Conservation (phyloP, 805 yeast genomes). For the Ogataea pignaliae region DNA sequence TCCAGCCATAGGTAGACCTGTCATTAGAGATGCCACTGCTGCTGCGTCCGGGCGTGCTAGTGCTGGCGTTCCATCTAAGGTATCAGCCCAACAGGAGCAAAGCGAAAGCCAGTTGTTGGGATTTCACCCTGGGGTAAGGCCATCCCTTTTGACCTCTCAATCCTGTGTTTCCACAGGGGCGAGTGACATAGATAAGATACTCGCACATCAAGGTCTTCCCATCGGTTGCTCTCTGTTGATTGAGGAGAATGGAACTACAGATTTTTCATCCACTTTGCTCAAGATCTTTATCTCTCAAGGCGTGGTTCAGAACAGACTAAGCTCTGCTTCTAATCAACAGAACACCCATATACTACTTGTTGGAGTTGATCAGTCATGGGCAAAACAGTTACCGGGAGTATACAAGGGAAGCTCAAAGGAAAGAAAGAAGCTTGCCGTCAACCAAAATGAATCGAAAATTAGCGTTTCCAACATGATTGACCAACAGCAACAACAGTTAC, state of each 20-base stretch:
- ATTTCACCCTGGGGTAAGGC: slow-evolving; percentile 58
- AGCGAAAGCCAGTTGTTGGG: slow-evolving; percentile 2
- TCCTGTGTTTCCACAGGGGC: slow-evolving; percentile 80
- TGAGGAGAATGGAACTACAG: slow-evolving; percentile 87
- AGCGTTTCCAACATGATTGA: slow-evolving; percentile 64
- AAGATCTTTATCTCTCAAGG: slow-evolving; percentile 79
- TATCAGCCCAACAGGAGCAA: not conserved
- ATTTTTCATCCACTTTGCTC: slow-evolving; percentile 67
- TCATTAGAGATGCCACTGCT: not conserved
- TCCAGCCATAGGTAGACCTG: not conserved
- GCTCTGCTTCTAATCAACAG: slow-evolving; percentile 25
- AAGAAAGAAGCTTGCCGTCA: slow-evolving; percentile 54
- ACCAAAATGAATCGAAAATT: slow-evolving; percentile 54
- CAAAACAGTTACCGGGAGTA: slow-evolving; percentile 69
- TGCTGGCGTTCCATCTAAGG: not conserved
- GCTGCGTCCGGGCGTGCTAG: not conserved
- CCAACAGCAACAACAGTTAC: slow-evolving; percentile 16
- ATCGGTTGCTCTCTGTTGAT: slow-evolving; percentile 64
- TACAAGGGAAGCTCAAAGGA: slow-evolving; percentile 67
- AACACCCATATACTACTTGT: slow-evolving; percentile 62
- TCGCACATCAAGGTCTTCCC: slow-evolving; percentile 85
- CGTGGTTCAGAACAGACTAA: slow-evolving; percentile 54
- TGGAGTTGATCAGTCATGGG: slow-evolving; percentile 56
- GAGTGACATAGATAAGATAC: slow-evolving; percentile 63
- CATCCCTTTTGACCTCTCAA: slow-evolving; percentile 72